These are phyloP conservation scores for Escovopsis sp. DNA, from an alignment of 2,329 filamentous ascomycete species.

Conservation along the genomic window DNA sequence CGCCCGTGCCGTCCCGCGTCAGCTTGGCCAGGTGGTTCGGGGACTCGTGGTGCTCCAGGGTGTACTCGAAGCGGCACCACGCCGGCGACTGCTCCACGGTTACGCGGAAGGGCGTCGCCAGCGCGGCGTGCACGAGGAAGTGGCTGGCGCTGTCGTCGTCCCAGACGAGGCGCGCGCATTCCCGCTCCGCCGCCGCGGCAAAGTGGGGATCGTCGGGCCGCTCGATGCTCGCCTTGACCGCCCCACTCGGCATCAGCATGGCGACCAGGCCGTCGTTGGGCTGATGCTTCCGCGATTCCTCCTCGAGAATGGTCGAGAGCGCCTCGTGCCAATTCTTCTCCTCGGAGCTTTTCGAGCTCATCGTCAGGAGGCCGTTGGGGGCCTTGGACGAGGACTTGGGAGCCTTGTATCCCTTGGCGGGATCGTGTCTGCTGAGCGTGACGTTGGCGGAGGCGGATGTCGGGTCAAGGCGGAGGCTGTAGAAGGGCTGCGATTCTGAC, in stretches of 20 bases:
- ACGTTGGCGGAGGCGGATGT: slow-evolving; percentile 48
- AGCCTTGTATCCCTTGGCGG: slow-evolving; percentile 38
- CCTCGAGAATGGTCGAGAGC: slow-evolving; percentile 42
- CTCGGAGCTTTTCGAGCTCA: slow-evolving; percentile 15
- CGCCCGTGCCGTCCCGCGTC: slow-evolving; percentile 43
- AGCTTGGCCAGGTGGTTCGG: slow-evolving; percentile 45
- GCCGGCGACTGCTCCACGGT: slow-evolving; percentile 41
- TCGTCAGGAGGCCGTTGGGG: slow-evolving; percentile 5
- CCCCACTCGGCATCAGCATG: slow-evolving; percentile 50
- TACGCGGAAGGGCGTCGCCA: slow-evolving; percentile 48
- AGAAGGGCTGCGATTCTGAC: slow-evolving; percentile 46
- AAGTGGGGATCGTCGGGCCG: slow-evolving; percentile 42
- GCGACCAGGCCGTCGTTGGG: slow-evolving; percentile 51
- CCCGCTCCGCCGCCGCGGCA: slow-evolving; percentile 47
- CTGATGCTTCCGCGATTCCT: slow-evolving; percentile 33
- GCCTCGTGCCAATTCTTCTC: slow-evolving; percentile 42
- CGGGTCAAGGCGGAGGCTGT: slow-evolving; percentile 47
- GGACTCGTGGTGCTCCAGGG: slow-evolving; percentile 48
- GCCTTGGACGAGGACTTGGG: slow-evolving; percentile 15
- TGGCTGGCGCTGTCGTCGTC: slow-evolving; percentile 43
- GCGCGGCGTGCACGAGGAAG: slow-evolving; percentile 47
- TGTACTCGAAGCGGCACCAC: slow-evolving; percentile 47
- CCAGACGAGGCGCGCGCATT: slow-evolving; percentile 59
- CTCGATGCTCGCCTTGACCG: slow-evolving; percentile 47
- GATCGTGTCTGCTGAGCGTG: slow-evolving; percentile 43